Base-by-base conservation (phyloP, 352 stramenopile genomes). In the Pythium oligandrum region DNA sequence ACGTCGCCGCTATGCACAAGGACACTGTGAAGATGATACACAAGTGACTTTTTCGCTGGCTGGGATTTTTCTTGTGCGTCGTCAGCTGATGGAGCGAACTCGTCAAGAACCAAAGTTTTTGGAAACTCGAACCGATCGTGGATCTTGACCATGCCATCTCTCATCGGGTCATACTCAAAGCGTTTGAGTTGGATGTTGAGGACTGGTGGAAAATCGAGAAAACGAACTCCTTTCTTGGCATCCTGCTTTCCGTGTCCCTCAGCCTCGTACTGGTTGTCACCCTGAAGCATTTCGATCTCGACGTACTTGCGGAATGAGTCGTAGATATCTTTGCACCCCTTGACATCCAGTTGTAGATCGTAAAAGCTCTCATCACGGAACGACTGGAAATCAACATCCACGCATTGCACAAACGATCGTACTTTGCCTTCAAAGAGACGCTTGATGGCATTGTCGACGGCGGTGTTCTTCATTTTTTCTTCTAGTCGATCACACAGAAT, bases 221-320 rank as follows among this genome's bases (percentile, higher is more conserved):
- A 97, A 33, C 71, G 68, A 6, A 93, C 69, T 0, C 85, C 85
- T 61, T 97, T 97, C 52, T 90, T 87, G 5, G 91, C 91, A 54
- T 96, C 85, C 60, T 97, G 89, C 54, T 97, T 96, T 4, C 90
- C 87, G 44, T 87, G 75, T 9, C 75, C 86, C 54, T 95, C 88
- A 0, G 86, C 82, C 38, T 95, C 88, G 70, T 97, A 98, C 70
- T 98, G 89, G 63, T 98, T 97, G 40, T 98, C 93, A 17, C 89
- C 90, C 30, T 97, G 73, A 26, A 98, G 71, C 71, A 96, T 82
- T 57, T 98, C 93, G 12, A 93, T 84, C 57, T 95, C 86, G 38
- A 97, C 84, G 44, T 97, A 98, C 64, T 96, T 96, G 33, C 74
- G 74, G 51, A 98, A 96, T 3, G 85, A 95, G 31, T 86, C 83